phyloP scores from a whole-genome alignment of 176 grass and related monocot species.

The Microstegium vimineum region DNA sequence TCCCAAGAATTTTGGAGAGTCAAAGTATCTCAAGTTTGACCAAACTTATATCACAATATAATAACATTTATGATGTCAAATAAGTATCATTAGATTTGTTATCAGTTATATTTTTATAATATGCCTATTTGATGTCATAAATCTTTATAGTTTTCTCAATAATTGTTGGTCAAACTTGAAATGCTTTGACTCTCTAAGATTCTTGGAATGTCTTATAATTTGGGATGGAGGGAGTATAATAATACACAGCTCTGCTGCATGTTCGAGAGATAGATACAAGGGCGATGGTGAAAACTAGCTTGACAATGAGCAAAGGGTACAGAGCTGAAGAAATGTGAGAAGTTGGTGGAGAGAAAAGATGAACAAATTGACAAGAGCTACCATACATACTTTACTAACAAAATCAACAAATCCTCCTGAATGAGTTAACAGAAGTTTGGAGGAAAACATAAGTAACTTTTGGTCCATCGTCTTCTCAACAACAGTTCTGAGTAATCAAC shows the following conservation, averaged over 20 bases:
- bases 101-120: no score
- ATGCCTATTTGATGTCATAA: no score
- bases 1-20: no score
- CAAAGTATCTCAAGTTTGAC: no score
- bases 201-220: no score
- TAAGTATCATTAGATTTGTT: no score
- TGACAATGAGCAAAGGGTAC: neutral
- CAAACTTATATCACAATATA: no score
- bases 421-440: neutral
- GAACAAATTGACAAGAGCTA: neutral
- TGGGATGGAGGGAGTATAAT: no score
- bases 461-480: conserved; percentile 3
- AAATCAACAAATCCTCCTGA: conserved; percentile 10
- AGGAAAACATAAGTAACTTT: neutral
- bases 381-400: neutral
- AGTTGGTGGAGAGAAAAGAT: neutral
- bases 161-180: no score
- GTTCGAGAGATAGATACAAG: neutral
- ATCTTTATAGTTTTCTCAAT: no score
- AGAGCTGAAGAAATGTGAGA: neutral
- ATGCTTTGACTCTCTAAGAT: no score
- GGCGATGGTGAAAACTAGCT: conserved; percentile 5
- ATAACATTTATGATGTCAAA: no score
- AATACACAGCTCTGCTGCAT: neutral
- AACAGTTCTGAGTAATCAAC: neutral